Base-by-base conservation (phyloP, 495 filamentous ascomycete genomes). In the Penicillium diatomitis region DNA sequence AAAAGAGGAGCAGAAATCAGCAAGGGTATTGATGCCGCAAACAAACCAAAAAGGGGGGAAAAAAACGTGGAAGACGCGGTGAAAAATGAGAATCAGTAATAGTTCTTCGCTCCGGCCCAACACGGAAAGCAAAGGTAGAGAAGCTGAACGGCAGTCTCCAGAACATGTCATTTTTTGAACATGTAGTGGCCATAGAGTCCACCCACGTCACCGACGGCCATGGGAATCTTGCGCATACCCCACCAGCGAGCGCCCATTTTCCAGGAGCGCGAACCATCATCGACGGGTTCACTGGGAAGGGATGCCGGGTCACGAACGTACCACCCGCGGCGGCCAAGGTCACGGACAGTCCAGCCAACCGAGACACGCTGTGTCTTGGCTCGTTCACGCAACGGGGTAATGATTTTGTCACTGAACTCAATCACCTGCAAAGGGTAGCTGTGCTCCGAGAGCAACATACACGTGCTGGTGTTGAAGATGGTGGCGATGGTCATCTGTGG, bases 221-320 rank as follows among this genome's bases (percentile, higher is more conserved):
- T 82, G 8, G 88, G 87, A 31, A 89, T 75, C 74, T 95, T 95
- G 38, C 85, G 77, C 80, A 88, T 89, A 10, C 88, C 88, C 88
- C 88, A 92, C 69, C 79, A 84, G 49, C 78, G 78, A n/a, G 87
- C 87, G 8, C 88, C 88, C 86, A 89, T 87, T 72, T 95, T 95
- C 88, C 88, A 95, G 46, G 61, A 58, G 30, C 85, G 74, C 32
- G 75, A 65, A 5, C 83, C 84, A 35, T 79, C 66, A 34, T 74
- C 69, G 11, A 58, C 11, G 32, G 59, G 55, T 33, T 54, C 48
- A 10, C 61, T 38, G 11, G 68, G 60, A 57, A 69, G 51, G n/a
- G 66, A 61, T 2, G 67, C 63, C 10, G 69, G 66, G 40, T 77
- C 74, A 5, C 79, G 70, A 5, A 83, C 85, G 55, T 71, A 92